phyloP scores from a whole-genome alignment of 306 rosid genomes.

The Vigna unguiculata region DNA sequence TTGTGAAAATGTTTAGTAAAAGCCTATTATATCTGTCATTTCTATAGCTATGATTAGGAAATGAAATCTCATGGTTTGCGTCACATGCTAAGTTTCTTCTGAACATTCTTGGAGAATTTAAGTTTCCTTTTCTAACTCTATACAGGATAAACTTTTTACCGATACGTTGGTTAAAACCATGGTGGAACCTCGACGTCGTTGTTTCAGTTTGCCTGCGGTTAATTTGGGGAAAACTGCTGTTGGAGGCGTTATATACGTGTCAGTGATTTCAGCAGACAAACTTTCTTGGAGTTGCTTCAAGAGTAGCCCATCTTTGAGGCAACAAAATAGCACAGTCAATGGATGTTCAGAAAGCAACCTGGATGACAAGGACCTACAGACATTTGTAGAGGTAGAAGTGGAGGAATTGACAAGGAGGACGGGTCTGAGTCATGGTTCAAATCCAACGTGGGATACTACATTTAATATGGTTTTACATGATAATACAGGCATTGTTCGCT shows the following conservation, averaged over 20 bases:
- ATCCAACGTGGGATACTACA: conserved; percentile 75
- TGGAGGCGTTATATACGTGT: conserved; percentile 76
- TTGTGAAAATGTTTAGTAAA: conserved; percentile 6
- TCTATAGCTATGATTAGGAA: conserved; percentile 13
- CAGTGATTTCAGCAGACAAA: conserved; percentile 73
- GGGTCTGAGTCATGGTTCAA: conserved; percentile 57
- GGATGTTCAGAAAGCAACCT: conserved; percentile 49
- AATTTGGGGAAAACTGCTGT: conserved; percentile 67
- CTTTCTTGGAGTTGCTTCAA: conserved; percentile 62
- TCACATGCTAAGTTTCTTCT: neutral
- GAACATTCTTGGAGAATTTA: conserved; percentile 5
- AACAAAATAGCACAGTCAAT: conserved; percentile 47
- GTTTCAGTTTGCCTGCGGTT: conserved; percentile 73
- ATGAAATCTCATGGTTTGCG: neutral
- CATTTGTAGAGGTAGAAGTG: conserved; percentile 87
- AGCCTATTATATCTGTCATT: neutral
- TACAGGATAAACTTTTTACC: conserved; percentile 69
- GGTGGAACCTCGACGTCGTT: conserved; percentile 90
- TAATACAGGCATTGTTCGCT: conserved; percentile 64
- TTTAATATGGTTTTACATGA: conserved; percentile 90
- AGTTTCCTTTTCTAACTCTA: conserved; percentile 18
- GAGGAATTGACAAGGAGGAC: conserved; percentile 81
- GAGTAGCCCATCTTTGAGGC: conserved; percentile 60
- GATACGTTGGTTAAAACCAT: conserved; percentile 73
- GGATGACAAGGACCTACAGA: conserved; percentile 63